Base-by-base conservation (phyloP, 1,139 yeast species). In the Nadsonia starkeyi-henricii region DNA sequence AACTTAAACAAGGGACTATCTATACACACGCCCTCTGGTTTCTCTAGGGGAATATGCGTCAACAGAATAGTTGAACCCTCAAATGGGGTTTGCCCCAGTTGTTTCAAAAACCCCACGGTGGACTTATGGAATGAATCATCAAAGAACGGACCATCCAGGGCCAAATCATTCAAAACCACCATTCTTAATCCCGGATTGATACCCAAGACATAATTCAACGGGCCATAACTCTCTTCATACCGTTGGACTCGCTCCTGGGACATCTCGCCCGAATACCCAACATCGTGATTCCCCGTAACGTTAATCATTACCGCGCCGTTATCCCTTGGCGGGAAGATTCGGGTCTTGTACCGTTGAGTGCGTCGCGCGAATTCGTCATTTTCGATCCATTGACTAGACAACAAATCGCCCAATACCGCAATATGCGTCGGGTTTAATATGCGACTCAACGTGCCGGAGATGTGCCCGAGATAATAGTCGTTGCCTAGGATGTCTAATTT, bases 261-360 rank as follows among this genome's bases (percentile, higher is more conserved):
- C 45, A 94, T 86, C 65, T 93, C 98, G 0, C 97, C 97, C 48
- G 86, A 79, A 62, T 91, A 91, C 0, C 98, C 98, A 50, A 91
- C 79, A 62, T 91, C 98, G 62, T 91, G 98, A 62, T 91, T 93
- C 1, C 98, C 98, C 0, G 95, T 81, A 43, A 91, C 70, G 60
- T 91, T 89, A 51, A 86, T 74, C 59, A 88, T 77, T 45, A 81
- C 66, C 1, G 86, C 84, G 39, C 65, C 71, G 51, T 54, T 58
- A 23, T 45, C 42, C 3, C 45, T 47, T 36, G 43, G 52, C 13
- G 48, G 48, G 49, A 64, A 64, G 17, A 65, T 62, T 4, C 64
- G 56, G 13, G 47, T 77, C 48, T 78, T 76, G 60, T 77, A 88
- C 53, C 96, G 69, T 53, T 71, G 72, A 0, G 91, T 85, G 52